A percentile compares a stretch with the other conserved stretches of the same genome.
phyloP scores from a whole-genome alignment of 2,329 filamentous ascomycete genomes.

The Parascedosporium putredinis region DNA sequence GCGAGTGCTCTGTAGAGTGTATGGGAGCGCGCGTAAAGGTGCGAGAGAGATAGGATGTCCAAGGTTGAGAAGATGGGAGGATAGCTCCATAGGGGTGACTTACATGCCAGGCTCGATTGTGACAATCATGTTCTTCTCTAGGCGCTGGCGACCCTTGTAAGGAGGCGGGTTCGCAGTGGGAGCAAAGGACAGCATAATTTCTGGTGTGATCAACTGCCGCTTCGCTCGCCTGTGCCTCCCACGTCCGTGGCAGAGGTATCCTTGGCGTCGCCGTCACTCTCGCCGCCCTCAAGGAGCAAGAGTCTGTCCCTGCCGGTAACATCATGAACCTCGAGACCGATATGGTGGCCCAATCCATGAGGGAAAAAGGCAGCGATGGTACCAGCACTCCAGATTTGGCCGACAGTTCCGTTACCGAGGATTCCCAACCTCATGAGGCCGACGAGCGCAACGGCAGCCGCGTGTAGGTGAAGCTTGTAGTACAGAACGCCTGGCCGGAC shows the following conservation, averaged over 20 bases:
- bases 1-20: background rate
- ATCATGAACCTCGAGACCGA: slow-evolving; percentile 57
- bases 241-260: background rate
- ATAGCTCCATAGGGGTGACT: slow-evolving; percentile 18
- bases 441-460: slow-evolving; percentile 60
- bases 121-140: slow-evolving; percentile 56
- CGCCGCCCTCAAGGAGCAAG: slow-evolving; percentile 18
- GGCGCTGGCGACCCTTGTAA: slow-evolving; percentile 25
- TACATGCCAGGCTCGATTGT: slow-evolving; percentile 70
- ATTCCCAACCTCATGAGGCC: slow-evolving; percentile 65
- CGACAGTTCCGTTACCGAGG: slow-evolving; percentile 48
- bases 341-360: slow-evolving; percentile 54
- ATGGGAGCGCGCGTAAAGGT: background rate
- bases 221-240: slow-evolving; percentile 18
- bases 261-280: slow-evolving; percentile 11
- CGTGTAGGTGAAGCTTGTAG: slow-evolving; percentile 61
- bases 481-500: slow-evolving; percentile 61
- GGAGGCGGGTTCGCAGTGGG: slow-evolving; percentile 16
- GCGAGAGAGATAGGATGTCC: background rate
- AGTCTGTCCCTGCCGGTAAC: slow-evolving; percentile 33
- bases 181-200: slow-evolving; percentile 19
- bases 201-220: slow-evolving; percentile 28
- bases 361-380: slow-evolving; percentile 55
- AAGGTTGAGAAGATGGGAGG: background rate
- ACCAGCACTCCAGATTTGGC: slow-evolving; percentile 42